Percentiles rank a stretch among this genome's conserved stretches.
Evolutionary conservation across 106 monocot genomes (phyloP).

Genomic region (Amphibolis antarctica): DNA sequence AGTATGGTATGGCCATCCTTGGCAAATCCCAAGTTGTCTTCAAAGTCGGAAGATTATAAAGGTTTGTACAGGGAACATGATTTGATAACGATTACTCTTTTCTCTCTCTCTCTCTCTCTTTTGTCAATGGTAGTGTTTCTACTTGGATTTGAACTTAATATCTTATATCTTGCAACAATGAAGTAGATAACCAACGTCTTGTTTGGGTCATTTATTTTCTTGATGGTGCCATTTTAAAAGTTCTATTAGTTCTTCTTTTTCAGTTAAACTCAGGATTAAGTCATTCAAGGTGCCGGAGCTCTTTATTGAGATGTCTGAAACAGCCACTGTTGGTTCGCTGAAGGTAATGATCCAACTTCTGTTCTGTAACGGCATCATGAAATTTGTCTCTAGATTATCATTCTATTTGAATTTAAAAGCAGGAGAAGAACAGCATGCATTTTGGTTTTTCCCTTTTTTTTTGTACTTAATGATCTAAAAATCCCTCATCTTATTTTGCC

Average conservation of each 20-base stretch:
- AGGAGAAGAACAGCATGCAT: too few relatives aligned
- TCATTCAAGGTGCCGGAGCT: constrained; percentile 89
- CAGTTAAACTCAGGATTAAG: constrained; percentile 83
- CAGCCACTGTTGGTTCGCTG: constrained; percentile 71
- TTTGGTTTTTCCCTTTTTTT: background rate
- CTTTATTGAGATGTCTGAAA: constrained; percentile 79
- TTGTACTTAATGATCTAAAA: background rate
- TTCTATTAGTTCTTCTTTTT: background rate
- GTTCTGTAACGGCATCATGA: too few relatives aligned
- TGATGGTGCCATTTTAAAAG: constrained; percentile 3
- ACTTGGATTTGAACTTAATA: too few relatives aligned
- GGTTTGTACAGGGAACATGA: too few relatives aligned
- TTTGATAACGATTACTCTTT: too few relatives aligned
- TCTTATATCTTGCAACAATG: too few relatives aligned
- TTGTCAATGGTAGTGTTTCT: too few relatives aligned
- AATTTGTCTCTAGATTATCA: too few relatives aligned
- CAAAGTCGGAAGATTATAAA: background rate
- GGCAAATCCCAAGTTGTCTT: background rate
- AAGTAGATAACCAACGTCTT: too few relatives aligned
- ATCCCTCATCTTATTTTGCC: background rate
- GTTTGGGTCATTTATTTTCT: too few relatives aligned
- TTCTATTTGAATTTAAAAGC: too few relatives aligned
- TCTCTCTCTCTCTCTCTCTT: too few relatives aligned
- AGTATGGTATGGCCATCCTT: background rate
- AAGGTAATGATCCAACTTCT: constrained; percentile 43